Evolutionary conservation across 305 asterid genomes (phyloP).

Genomic region (Withania somnifera): DNA sequence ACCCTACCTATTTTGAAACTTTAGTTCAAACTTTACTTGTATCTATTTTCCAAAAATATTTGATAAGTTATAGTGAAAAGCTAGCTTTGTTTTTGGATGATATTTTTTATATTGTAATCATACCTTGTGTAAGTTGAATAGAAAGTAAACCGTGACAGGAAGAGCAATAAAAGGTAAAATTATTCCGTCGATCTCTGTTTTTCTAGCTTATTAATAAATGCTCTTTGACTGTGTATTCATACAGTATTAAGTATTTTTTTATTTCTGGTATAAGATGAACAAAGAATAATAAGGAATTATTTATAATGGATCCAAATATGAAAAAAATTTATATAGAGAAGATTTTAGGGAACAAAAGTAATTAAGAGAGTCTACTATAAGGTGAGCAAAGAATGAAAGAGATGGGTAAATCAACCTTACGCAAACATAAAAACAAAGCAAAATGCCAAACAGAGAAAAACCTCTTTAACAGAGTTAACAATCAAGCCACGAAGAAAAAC

Average conservation of each 20-base stretch:
- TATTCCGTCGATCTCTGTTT: neutral
- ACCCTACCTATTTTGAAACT: no score
- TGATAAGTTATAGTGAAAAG: no score
- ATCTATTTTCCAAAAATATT: no score
- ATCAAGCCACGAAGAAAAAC: neutral
- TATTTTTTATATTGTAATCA: no score
- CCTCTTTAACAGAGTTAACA: neutral
- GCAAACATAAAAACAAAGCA: neutral
- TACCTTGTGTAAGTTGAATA: no score
- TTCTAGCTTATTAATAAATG: neutral
- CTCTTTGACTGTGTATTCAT: neutral
- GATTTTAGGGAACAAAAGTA: neutral
- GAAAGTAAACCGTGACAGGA: neutral
- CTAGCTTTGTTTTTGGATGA: no score
- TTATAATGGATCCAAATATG: neutral
- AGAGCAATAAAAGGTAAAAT: neutral
- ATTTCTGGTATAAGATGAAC: neutral
- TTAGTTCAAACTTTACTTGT: no score
- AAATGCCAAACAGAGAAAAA: neutral
- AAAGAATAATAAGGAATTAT: neutral
- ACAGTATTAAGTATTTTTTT: neutral
- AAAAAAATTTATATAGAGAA: no score
- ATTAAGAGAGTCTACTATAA: neutral
- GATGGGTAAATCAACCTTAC: neutral
- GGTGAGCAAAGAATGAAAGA: neutral